phyloP scores from a whole-genome alignment of 805 yeast genomes.

The Saccharomycodes ludwigii region DNA sequence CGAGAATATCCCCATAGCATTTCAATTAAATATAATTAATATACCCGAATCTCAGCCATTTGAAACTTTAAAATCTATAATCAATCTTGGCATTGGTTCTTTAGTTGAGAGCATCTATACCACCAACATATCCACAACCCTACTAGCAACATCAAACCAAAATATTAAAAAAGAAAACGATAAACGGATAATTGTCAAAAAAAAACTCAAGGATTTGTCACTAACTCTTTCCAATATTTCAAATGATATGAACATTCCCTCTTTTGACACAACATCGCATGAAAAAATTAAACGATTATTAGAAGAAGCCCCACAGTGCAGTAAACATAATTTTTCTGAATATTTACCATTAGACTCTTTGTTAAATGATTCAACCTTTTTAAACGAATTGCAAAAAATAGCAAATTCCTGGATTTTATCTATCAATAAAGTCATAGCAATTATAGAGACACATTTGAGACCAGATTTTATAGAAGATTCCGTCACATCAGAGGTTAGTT shows the following conservation, averaged over 20 bases:
- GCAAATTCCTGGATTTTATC: constrained; percentile 68
- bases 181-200: constrained; percentile 40
- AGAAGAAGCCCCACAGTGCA: no score
- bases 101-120: constrained; percentile 39
- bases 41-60: constrained; percentile 23
- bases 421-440: constrained; percentile 37
- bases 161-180: constrained; percentile 20
- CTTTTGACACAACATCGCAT: constrained; percentile 40
- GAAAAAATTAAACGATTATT: constrained; percentile 33
- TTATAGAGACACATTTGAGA: no score
- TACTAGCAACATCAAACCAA: constrained; percentile 5
- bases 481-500: no score
- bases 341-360: constrained; percentile 26
- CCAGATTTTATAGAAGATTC: no score
- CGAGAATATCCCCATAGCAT: constrained; percentile 13
- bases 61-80: constrained; percentile 44
- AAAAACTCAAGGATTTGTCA: constrained; percentile 59
- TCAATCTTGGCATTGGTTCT: constrained; percentile 55
- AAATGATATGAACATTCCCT: constrained; percentile 57
- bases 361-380: constrained; percentile 37
- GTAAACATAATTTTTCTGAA: constrained; percentile 13
- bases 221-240: constrained; percentile 49
- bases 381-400: constrained; percentile 56
- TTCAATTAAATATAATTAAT: constrained; percentile 25
- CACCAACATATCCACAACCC: constrained; percentile 4